Conservation (phyloP, 257 asterid species). For the Nicotiana noctiflora region DNA sequence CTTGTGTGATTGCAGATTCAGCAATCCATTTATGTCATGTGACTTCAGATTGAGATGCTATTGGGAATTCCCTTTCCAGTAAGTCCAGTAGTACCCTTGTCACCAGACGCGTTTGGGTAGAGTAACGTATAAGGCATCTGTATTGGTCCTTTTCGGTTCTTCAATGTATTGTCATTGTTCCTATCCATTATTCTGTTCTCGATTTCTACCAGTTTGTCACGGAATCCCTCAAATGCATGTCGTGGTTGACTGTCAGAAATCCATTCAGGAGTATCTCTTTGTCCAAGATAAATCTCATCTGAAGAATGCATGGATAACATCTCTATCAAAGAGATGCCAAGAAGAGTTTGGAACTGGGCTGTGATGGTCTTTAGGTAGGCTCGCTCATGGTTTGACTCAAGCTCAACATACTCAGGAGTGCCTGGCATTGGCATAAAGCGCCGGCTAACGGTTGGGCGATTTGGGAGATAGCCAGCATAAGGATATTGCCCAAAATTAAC, state of each 20-base stretch:
- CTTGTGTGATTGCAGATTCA: not conserved
- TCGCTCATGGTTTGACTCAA: constrained; percentile 15
- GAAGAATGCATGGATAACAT: constrained; percentile 22
- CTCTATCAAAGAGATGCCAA: constrained; percentile 25
- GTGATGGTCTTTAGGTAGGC: constrained; percentile 28
- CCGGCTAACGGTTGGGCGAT: constrained; percentile 27
- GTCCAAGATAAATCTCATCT: constrained; percentile 31
- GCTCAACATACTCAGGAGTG: constrained; percentile 26
- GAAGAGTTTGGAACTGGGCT: constrained; percentile 22
- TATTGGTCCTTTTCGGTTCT: constrained; percentile 23
- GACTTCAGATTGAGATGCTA: constrained; percentile 17
- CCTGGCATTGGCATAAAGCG: constrained; percentile 29
- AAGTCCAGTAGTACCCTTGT: constrained; percentile 11
- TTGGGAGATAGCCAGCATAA: constrained; percentile 32
- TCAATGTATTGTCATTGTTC: constrained; percentile 15
- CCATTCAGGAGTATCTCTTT: constrained; percentile 27
- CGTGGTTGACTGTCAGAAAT: constrained; percentile 14
- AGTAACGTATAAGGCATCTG: constrained; percentile 24
- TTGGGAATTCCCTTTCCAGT: constrained; percentile 33
- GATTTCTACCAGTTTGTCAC: constrained; percentile 13
- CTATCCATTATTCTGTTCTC: constrained; percentile 16
- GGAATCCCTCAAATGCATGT: constrained; percentile 15
- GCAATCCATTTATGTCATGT: not conserved
- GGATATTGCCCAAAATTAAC: constrained; percentile 31
- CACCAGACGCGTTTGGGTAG: constrained; percentile 17